Base-by-base conservation (phyloP, 2,329 filamentous ascomycete species). In the Sporothrix dimorphospora region DNA sequence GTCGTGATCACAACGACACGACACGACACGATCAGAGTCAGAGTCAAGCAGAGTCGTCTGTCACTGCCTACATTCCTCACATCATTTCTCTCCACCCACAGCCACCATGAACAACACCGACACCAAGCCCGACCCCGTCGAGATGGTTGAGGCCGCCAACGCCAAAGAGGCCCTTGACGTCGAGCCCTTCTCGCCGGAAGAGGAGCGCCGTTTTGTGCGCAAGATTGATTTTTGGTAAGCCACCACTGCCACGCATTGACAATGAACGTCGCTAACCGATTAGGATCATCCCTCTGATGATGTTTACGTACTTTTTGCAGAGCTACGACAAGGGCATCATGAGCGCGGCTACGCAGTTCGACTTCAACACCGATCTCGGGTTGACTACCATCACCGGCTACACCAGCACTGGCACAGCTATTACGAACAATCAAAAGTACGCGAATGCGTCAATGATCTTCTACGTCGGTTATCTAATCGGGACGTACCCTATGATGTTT, bases 301-400 rank as follows among this genome's bases (percentile, higher is more conserved):
- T 71, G 69, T 42, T 71, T 14, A 67, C 70, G 8, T 71, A 71
- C 61, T 66, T 57, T 12, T 21, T 71, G 12, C 70, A 71, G 47
- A 66, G 61, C 49, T 71, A 71, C 47, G 70, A 71, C 59, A 66
- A 71, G 47, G 70, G 70, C 38, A 67, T 71, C 19, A 71, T 71
- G 59, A 66, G 59, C 59, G 47, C 59, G 6, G 70, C 70, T 12
- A 67, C 70, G 8, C 69, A 65, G 30, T 71, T 71, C 9, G 59
- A 21, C 59, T 53, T 71, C 34, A 65, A 55, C 47, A 30, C 47
- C 8, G 69, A 71, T 21, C 59, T 71, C 16, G 69, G 57, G 19
- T 57, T 71, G 19, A 71, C 69, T 8, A 53, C 30, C 9, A 59
- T 63, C 12, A 65, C n/a, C 9, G 57, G 57, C 30, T 55, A 69